Percentiles rank a stretch among this genome's conserved stretches.
Evolutionary conservation across 768 basidiomycete species (phyloP).

Genomic region (Auricularia heimuer): DNA sequence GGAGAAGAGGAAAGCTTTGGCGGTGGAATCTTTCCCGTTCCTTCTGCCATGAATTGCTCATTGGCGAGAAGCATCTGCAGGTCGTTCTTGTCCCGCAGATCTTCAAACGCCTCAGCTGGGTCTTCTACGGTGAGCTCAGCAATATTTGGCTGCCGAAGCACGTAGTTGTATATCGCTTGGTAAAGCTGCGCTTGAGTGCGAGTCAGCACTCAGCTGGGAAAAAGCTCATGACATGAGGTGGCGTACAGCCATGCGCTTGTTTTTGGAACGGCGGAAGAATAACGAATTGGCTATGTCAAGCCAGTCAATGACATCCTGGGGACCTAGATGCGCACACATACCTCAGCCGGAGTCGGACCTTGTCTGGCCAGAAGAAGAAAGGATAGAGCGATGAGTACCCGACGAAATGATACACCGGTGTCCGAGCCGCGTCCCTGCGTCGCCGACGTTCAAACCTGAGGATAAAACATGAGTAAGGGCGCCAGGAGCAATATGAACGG

Average conservation of each 20-base stretch:
- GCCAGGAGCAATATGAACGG: neutral
- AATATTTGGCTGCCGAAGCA: constrained; percentile 52
- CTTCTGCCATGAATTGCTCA: constrained; percentile 61
- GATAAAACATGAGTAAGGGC: neutral
- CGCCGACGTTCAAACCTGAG: constrained; percentile 77
- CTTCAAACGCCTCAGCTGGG: constrained; percentile 96
- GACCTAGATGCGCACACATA: constrained; percentile 21
- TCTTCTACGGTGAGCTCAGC: constrained; percentile 97
- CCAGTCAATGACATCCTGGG: neutral
- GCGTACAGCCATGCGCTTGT: constrained; percentile 82
- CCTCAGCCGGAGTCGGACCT: constrained; percentile 79
- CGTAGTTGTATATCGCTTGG: constrained; percentile 70
- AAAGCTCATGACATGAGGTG: neutral
- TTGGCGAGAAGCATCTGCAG: constrained; percentile 63
- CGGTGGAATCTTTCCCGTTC: constrained; percentile 20
- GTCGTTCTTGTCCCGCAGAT: constrained; percentile 88
- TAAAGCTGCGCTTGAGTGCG: constrained; percentile 66
- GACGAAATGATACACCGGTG: constrained; percentile 75
- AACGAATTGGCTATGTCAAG: constrained; percentile 70
- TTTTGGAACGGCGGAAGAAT: constrained; percentile 86
- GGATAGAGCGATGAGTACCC: constrained; percentile 93
- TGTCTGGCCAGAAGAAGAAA: constrained; percentile 94
- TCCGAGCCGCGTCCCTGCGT: constrained; percentile 38
- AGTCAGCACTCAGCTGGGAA: neutral
- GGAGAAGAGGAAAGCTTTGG: neutral